Evolutionary conservation across 106 monocot genomes (phyloP).

Genomic region (Dioscorea zingiberensis): DNA sequence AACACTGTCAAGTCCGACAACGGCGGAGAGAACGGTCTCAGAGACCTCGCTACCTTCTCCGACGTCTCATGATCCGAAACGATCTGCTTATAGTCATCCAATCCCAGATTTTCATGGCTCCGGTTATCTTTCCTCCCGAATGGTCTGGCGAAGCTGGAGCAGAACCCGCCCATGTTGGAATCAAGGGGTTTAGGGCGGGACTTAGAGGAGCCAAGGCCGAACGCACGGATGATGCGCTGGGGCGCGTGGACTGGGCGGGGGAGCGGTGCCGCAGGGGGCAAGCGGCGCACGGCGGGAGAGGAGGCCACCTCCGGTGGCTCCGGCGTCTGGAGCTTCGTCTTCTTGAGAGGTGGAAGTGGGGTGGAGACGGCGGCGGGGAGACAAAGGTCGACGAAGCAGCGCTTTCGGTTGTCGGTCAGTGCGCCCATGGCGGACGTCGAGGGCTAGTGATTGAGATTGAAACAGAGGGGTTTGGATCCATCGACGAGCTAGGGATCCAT

Average conservation of each 20-base stretch:
- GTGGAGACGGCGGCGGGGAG: slow-evolving; percentile 13
- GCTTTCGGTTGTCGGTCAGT: slow-evolving; percentile 83
- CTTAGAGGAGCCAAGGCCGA: slow-evolving; percentile 45
- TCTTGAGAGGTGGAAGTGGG: slow-evolving; percentile 10
- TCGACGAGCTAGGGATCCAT: background rate
- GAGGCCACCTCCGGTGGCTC: background rate
- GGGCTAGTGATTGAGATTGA: background rate
- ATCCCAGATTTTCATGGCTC: slow-evolving; percentile 4
- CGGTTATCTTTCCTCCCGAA: slow-evolving; percentile 12
- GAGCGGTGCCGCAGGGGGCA: slow-evolving; percentile 34
- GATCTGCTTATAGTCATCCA: slow-evolving; percentile 56
- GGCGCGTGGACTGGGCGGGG: slow-evolving; percentile 67
- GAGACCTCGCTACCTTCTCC: background rate
- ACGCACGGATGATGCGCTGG: slow-evolving; percentile 50
- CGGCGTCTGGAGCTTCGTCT: slow-evolving; percentile 14
- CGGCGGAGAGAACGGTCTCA: background rate
- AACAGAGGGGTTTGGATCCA: background rate
- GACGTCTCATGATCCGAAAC: slow-evolving; percentile 20
- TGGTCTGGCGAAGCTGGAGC: slow-evolving; percentile 5
- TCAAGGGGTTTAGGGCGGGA: background rate
- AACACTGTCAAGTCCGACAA: slow-evolving; percentile 19
- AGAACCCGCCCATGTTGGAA: slow-evolving; percentile 13
- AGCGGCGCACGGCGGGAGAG: background rate
- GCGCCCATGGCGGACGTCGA: slow-evolving; percentile 55
- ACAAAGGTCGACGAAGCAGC: slow-evolving; percentile 42